Percentiles rank a stretch among this genome's conserved stretches.
Evolutionary conservation across 768 basidiomycete genomes (phyloP).

Genomic region (Rhizopogon vesiculosus): DNA sequence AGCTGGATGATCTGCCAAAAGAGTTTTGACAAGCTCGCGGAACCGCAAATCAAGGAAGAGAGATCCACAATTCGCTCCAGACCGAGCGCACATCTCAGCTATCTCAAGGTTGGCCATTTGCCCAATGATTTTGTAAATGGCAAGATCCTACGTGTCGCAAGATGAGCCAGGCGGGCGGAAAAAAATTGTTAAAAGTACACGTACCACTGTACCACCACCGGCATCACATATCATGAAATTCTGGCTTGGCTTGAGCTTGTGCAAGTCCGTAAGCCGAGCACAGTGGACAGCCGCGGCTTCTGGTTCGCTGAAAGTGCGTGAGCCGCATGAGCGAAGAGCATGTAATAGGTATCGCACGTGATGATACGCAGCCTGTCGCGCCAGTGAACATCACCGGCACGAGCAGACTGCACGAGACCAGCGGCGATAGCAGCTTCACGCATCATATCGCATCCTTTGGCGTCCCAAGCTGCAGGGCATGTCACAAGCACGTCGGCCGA

Average conservation of each 20-base stretch:
- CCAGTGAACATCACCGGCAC: constrained; percentile 71
- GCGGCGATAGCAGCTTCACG: constrained; percentile 78
- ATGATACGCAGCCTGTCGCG: constrained; percentile 80
- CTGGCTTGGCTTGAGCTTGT: constrained; percentile 74
- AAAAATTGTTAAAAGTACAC: constrained; percentile 23
- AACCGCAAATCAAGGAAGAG: constrained; percentile 87
- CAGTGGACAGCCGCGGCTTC: constrained; percentile 94
- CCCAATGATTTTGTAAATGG: constrained; percentile 77
- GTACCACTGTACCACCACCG: constrained; percentile 73
- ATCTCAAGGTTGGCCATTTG: constrained; percentile 81
- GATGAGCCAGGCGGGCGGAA: constrained; percentile 4
- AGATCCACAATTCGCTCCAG: constrained; percentile 84
- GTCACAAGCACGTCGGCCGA: constrained; percentile 82
- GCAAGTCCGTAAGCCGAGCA: constrained; percentile 73
- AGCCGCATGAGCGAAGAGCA: background rate
- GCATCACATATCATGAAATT: constrained; percentile 93
- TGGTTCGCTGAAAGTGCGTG: constrained; percentile 40
- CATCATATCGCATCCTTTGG: constrained; percentile 81
- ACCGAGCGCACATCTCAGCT: constrained; percentile 85
- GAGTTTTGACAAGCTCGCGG: constrained; percentile 71
- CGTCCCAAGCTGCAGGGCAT: constrained; percentile 91
- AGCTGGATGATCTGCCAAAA: constrained; percentile 78
- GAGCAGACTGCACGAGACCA: constrained; percentile 68
- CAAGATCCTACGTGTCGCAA: constrained; percentile 27
- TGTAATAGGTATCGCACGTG: constrained; percentile 37